phyloP scores from a whole-genome alignment of 768 basidiomycete genomes.

The Coprinellus micaceus region DNA sequence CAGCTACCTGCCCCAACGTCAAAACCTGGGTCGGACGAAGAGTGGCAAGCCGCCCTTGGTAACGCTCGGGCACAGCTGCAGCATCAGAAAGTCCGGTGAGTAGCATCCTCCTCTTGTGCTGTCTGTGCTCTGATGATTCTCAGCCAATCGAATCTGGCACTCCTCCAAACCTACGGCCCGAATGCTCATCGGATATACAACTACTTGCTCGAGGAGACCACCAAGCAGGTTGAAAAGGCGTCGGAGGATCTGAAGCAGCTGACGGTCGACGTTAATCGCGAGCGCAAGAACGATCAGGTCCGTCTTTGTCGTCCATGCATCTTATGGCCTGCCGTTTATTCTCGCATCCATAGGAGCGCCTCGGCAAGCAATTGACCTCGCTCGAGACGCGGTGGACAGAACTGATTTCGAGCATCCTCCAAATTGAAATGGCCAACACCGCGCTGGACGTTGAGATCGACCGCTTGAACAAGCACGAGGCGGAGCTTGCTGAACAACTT shows the following conservation, averaged over 20 bases:
- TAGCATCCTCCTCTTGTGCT: slow-evolving; percentile 5
- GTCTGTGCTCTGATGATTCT: not conserved
- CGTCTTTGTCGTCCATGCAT: slow-evolving; percentile 13
- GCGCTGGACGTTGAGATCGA: slow-evolving; percentile 82
- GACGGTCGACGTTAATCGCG: slow-evolving; percentile 83
- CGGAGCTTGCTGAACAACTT: slow-evolving; percentile 52
- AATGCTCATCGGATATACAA: slow-evolving; percentile 94
- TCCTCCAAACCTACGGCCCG: slow-evolving; percentile 81
- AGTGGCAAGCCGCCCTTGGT: slow-evolving; percentile 69
- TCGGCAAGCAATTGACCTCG: slow-evolving; percentile 74
- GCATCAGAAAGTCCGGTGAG: slow-evolving; percentile 78
- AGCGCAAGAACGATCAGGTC: slow-evolving; percentile 84
- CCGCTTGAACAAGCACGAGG: slow-evolving; percentile 53
- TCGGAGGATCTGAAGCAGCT: slow-evolving; percentile 76
- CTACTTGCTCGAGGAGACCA: slow-evolving; percentile 76
- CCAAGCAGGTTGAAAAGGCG: slow-evolving; percentile 64
- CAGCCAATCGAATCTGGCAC: slow-evolving; percentile 79
- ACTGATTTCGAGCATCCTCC: slow-evolving; percentile 83
- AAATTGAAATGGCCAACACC: slow-evolving; percentile 93
- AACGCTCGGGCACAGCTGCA: slow-evolving; percentile 83
- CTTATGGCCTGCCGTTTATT: not conserved
- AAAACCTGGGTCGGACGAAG: slow-evolving; percentile 62
- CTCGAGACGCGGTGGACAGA: slow-evolving; percentile 92
- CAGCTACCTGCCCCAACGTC: slow-evolving; percentile 66
- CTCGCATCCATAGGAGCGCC: slow-evolving; percentile 50